Evolutionary conservation across 2,329 filamentous ascomycete species (phyloP), one percentile per base, ranked within the genome.

Genomic region (Parastagonospora avenae): DNA sequence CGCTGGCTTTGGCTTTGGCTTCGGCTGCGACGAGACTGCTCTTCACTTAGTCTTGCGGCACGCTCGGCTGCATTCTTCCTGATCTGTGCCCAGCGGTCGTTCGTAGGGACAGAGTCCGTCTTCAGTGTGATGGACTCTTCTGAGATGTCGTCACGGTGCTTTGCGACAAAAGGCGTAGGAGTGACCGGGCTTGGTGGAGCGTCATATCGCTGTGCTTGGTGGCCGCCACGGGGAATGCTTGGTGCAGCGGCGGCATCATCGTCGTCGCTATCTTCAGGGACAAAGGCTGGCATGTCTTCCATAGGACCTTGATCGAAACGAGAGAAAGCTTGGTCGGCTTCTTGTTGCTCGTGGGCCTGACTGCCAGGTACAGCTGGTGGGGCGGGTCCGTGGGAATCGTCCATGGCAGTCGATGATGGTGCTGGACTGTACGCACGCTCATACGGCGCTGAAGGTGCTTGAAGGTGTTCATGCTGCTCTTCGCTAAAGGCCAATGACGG

Each of bases 81-180:
- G 61, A 97, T 97, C 74, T 96, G 91, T 1, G 93, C 93, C 94
- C 94, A 99, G 47, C 93, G 87, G 70, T 97, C 92, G 58, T 89
- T 81, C 29, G 67, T 62, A 15, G 66, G 73, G 11, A 42, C 31
- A 67, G 71, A 10, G 78, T 76, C 40, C 67, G 68, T 39, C 56
- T 66, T 55, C 24, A 70, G 46, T n/a, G 78, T 75, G 30, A 77
- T 64, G 2, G 76, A 77, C 10, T 74, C 66, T 47, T 78, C 76
- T 1, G 77, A 79, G 1, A 70, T 64, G 43, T 72, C 68, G 30
- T 76, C 74, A 28, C 60, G 56, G 4, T 58, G 39, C 4, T 61
- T 54, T 4, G 54, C 44, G 7, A 52, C 50, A 15, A 54, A 57
- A 11, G 61, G 57, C 28, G 56, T 58, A n/a, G 64, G 64, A 11